A percentile compares a stretch with the other conserved stretches of the same genome.
phyloP scores from a whole-genome alignment of 2,329 filamentous ascomycete genomes.

The Paecilomyces sp. region DNA sequence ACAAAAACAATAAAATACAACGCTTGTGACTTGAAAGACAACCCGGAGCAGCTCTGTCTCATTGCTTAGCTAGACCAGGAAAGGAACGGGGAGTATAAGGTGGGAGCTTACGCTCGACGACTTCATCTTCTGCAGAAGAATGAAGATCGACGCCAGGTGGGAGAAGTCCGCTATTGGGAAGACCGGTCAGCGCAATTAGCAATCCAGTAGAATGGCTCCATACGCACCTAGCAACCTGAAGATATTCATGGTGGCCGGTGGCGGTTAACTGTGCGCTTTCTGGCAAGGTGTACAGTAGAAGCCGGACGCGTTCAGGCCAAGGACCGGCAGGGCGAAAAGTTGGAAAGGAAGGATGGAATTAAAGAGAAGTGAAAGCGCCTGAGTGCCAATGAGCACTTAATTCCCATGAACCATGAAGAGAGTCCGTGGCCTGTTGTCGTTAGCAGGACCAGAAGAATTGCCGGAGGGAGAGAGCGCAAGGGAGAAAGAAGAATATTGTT shows the following conservation, averaged over 20 bases:
- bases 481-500: constrained; percentile 17
- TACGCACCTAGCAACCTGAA: constrained; percentile 58
- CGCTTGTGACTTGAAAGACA: constrained; percentile 98
- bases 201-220: background rate
- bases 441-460: background rate
- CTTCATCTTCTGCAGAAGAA: constrained; percentile 94
- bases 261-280: background rate
- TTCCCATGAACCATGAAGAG: background rate
- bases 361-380: constrained; percentile 1
- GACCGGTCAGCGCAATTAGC: constrained; percentile 9
- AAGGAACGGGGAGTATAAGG: background rate
- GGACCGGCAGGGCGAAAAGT: background rate
- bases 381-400: background rate
- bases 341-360: background rate
- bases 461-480: background rate
- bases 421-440: background rate
- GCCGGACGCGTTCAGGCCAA: background rate
- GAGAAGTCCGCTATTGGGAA: constrained; percentile 72
- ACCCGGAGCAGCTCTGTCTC: constrained; percentile 84
- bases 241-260: constrained; percentile 54
- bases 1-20: constrained; percentile 92
- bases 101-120: constrained; percentile 66
- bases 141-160: constrained; percentile 88
- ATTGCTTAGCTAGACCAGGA: constrained; percentile 8
- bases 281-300: background rate